Conservation (phyloP, 1,284 basidiomycete species). For the Psilocybe mexicana region DNA sequence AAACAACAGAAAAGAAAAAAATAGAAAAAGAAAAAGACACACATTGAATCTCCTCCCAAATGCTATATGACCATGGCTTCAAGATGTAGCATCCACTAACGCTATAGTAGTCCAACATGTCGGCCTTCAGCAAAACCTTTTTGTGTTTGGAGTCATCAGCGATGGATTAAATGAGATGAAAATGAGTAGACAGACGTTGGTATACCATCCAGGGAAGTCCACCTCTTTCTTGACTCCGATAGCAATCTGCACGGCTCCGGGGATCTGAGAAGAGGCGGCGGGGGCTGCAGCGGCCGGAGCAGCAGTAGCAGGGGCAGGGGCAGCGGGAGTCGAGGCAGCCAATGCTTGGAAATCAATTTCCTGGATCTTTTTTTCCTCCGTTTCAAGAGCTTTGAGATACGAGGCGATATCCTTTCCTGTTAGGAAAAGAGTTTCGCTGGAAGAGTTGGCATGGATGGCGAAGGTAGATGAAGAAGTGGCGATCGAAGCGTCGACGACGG, state of each 20-base stretch:
- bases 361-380: conserved; percentile 59
- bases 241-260: conserved; percentile 88
- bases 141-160: conserved; percentile 32
- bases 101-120: conserved; percentile 99
- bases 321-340: conserved; percentile 41
- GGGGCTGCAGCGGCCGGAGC: conserved; percentile 33
- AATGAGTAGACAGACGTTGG: conserved; percentile 64
- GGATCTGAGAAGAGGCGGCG: conserved; percentile 67
- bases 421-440: conserved; percentile 73
- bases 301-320: conserved; percentile 35
- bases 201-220: conserved; percentile 94
- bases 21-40: conserved; percentile 19
- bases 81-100: conserved; percentile 99
- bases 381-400: conserved; percentile 74
- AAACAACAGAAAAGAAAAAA: not conserved
- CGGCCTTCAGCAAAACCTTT: conserved; percentile 95
- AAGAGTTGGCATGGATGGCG: conserved; percentile 77
- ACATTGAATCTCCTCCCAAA: conserved; percentile 97
- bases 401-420: conserved; percentile 73
- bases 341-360: conserved; percentile 76
- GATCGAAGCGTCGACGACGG: conserved; percentile 80
- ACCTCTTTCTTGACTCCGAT: conserved; percentile 94
- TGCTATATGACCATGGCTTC: conserved; percentile 95
- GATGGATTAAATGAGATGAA: not conserved
- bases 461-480: conserved; percentile 61